Percentiles rank a stretch among this genome's conserved stretches.
phyloP scores from a whole-genome alignment of 208 protist species.

The Acanthamoeba healyi region DNA sequence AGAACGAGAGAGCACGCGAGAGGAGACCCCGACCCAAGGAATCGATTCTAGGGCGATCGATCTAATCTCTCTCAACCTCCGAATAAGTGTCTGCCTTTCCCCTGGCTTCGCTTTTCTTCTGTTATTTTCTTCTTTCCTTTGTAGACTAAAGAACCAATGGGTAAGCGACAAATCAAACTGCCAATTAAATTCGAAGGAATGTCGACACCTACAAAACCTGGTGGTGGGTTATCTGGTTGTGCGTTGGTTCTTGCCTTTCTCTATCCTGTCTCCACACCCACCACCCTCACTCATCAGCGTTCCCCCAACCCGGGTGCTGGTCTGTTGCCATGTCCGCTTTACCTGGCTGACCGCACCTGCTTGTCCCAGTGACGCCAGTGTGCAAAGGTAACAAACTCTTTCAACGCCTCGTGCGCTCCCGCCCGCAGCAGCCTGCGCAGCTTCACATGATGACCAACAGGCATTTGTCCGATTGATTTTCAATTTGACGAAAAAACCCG shows the following conservation, averaged over 20 bases:
- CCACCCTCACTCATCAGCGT: not conserved
- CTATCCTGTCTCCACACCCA: not conserved
- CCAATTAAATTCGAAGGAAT: not conserved
- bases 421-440: too few relatives aligned
- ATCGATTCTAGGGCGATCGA: too few relatives aligned
- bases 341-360: not conserved
- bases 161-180: not conserved
- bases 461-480: slow-evolving; percentile 49
- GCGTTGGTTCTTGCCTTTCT: not conserved
- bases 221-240: not conserved
- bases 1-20: too few relatives aligned
- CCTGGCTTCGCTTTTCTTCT: not conserved
- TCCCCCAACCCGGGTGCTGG: not conserved
- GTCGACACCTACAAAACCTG: not conserved
- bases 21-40: too few relatives aligned
- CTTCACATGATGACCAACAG: slow-evolving; percentile 55
- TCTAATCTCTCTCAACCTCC: too few relatives aligned
- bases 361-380: too few relatives aligned
- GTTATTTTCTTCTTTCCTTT: slow-evolving; percentile 4
- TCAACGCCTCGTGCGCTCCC: too few relatives aligned
- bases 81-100: too few relatives aligned
- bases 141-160: not conserved
- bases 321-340: too few relatives aligned
- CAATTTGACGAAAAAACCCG: slow-evolving; percentile 45
- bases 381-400: not conserved